Evolutionary conservation across 1,139 yeast genomes (phyloP), one percentile per base, ranked within the genome.

Genomic region (Geotrichum phurueaensis): DNA sequence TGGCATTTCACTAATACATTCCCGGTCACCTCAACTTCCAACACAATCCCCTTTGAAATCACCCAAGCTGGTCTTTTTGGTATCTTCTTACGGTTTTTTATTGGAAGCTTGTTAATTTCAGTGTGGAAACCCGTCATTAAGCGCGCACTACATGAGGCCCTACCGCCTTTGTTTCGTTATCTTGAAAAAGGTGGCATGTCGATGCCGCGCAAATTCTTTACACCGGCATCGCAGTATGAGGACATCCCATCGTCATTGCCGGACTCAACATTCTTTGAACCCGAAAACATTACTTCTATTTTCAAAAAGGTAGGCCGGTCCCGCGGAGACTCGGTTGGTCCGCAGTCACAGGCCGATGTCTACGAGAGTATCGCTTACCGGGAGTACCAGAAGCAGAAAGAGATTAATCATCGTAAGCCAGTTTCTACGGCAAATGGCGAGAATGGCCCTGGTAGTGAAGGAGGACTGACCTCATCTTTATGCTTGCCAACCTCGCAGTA

Each of bases 61-160:
- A 13, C 47, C 12, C 33, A 27, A 20, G 49, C 54, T 49, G 60
- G 63, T 9, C 48, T 22, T 39, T 48, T 51, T 52, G 52, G 59
- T 33, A 54, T 49, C 22, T 5, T 59, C 15, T 39, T 78, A 12
- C 74, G 96, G 56, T 76, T 86, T 3, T 50, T 80, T 0, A 54
- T 86, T 23, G 96, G 96, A 2, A 80, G 87, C 1, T 63, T 70
- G 0, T 63, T 81, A n/a, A 87, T 90, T 48, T 83, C 83, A 0
- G 64, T 78, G 0, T 90, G 96, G 96, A 85, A 89, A 65, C 73
- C 81, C 0, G 59, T 82, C 3, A 81, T 89, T 63, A 90, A 89
- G 71, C 87, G 87, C 20, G 67, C 84, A 0, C 75, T 89, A 1
- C 79, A 82, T 66, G 78, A 81, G 22, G 60, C 65, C 23, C 68